Evolutionary conservation across 768 basidiomycete genomes (phyloP).

Genomic region (Amyloporia xantha): DNA sequence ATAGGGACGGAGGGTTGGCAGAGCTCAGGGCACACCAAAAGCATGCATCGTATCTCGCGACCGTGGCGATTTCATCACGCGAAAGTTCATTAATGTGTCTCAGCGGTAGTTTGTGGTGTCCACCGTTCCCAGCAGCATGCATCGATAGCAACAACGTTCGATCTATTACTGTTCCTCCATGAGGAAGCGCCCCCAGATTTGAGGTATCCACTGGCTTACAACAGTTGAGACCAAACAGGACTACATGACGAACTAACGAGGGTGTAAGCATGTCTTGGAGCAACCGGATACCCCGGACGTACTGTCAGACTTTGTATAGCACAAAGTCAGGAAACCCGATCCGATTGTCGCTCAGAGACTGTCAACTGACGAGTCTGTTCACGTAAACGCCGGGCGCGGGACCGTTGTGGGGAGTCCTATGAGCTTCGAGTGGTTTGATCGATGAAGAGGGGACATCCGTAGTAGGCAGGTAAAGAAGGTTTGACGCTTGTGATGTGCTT

Average conservation of each 20-base stretch:
- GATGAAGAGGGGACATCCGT: not conserved
- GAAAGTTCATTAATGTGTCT: constrained; percentile 1
- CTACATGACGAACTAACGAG: not conserved
- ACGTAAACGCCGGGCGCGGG: constrained; percentile 2
- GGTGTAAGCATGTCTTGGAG: not conserved
- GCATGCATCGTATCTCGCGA: not conserved
- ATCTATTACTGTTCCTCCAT: not conserved
- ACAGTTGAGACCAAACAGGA: not conserved
- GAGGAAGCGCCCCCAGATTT: not conserved
- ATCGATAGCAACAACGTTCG: not conserved
- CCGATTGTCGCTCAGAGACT: not conserved
- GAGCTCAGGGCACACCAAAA: not conserved
- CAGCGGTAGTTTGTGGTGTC: not conserved
- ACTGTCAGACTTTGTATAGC: not conserved
- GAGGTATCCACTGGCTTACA: not conserved
- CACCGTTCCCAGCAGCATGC: not conserved
- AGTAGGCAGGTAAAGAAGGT: constrained; percentile 6
- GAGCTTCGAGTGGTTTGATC: constrained; percentile 1
- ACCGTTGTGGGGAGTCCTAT: not conserved
- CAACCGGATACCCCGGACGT: not conserved
- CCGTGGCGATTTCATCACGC: not conserved
- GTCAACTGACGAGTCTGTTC: constrained; percentile 1
- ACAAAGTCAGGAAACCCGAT: not conserved
- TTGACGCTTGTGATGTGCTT: not conserved
- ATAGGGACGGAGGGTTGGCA: not conserved